Base-by-base conservation (phyloP, 805 yeast genomes). In the Nakazawaea wickerhamii region DNA sequence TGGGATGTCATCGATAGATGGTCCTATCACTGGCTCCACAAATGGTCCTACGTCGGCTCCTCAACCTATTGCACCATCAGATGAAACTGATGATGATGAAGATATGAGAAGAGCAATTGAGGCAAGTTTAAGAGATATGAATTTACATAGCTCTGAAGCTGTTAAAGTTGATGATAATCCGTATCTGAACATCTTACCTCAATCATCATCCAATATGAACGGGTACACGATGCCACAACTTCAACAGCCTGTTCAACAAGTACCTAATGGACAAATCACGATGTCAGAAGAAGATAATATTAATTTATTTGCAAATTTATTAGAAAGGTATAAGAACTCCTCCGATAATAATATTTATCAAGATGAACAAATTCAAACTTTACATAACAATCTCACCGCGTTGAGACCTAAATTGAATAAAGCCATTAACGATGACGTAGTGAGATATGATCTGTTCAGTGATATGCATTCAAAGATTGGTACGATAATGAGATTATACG, bases 91-190 rank as follows among this genome's bases (percentile, higher is more conserved):
- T 15, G 85, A 82, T 14, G 95, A 89, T 55, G 91, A 83, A 30
- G 96, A 88, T 28, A 75, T 91, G 79, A 85, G 80, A 58, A 95
- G 93, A 1, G 99, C 98, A 0, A 91, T 93, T 45, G 95, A 84
- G 13, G 96, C 96, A 1, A 87, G 96, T 60, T 68, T 93, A 48
- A 72, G 71, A 41, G 97, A 90, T 45, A 70, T 84, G 57, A 76
- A 83, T 49, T 28, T 28, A 28, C 31, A 28, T 13, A 13, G 31
- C 8, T 57, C 34, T 4, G 8, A 3, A 13, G 30, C 10, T 14
- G 30, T 28, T 4, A 15, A n/a, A 15, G 32, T 10, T 11, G 46
- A 43, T 15, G 43, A 38, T 23, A 43, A 38, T 28, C 46, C 46
- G 9, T 43, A 43, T 25, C 33, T 38, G 4, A 38, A 25, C 14